A percentile compares a stretch with the other conserved stretches of the same genome.
Evolutionary conservation across 1,284 basidiomycete genomes (phyloP).

Genomic region (Afroboletus lepidellus): DNA sequence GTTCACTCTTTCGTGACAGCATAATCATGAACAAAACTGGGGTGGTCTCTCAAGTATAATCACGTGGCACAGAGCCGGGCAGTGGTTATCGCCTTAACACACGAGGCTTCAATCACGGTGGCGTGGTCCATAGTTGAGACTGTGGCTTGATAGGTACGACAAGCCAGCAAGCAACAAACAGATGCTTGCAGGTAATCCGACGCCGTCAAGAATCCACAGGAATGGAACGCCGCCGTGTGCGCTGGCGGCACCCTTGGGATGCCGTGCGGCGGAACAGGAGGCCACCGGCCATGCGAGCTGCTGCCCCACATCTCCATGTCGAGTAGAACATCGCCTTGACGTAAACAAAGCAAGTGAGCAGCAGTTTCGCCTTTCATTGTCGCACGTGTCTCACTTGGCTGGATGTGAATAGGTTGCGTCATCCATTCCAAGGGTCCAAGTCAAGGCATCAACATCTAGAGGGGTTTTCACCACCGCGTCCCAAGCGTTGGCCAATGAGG

Average conservation of each 20-base stretch:
- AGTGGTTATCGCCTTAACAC: conserved; percentile 3
- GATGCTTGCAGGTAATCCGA: conserved; percentile 14
- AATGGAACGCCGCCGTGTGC: conserved; percentile 17
- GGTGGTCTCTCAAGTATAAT: conserved; percentile 6
- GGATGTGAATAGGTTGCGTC: neutral
- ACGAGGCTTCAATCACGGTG: conserved; percentile 12
- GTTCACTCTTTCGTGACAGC: conserved; percentile 15
- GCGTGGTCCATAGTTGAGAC: conserved; percentile 2
- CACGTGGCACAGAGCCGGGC: conserved; percentile 4
- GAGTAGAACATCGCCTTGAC: conserved; percentile 1
- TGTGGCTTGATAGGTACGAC: conserved; percentile 27
- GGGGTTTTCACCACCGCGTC: conserved; percentile 11
- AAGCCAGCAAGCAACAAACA: neutral
- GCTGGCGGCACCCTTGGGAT: conserved; percentile 6
- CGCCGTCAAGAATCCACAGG: conserved; percentile 11
- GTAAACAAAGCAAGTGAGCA: conserved; percentile 2
- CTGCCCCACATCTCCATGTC: neutral
- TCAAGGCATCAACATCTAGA: conserved; percentile 3
- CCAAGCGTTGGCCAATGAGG: conserved; percentile 20
- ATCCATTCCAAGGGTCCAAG: conserved; percentile 4
- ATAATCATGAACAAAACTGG: conserved; percentile 16
- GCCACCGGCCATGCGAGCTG: neutral
- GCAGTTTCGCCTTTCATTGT: neutral
- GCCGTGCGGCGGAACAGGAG: conserved; percentile 16
- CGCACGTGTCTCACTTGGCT: conserved; percentile 7